Evolutionary conservation across 305 asterid species (phyloP).

Genomic region (Fraxinus velutina): DNA sequence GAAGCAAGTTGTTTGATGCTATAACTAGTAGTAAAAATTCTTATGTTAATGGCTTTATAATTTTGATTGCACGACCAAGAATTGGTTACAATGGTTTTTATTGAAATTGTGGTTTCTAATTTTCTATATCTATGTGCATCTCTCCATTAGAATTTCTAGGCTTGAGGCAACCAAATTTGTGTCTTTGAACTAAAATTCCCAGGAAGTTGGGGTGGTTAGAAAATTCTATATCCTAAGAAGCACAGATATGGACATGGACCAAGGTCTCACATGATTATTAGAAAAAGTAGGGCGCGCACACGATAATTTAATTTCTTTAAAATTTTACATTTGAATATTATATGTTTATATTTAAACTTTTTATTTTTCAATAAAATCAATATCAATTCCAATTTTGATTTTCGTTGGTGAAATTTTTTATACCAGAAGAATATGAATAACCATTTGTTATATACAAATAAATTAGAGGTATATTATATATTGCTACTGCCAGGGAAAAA

Average conservation of each 20-base stretch:
- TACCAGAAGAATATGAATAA: background rate
- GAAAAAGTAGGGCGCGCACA: background rate
- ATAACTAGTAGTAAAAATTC: background rate
- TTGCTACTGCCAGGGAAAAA: background rate
- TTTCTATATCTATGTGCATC: background rate
- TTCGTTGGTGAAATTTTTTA: background rate
- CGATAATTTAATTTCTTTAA: background rate
- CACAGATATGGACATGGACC: background rate
- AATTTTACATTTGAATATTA: background rate
- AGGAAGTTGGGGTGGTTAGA: background rate
- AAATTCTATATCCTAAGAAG: background rate
- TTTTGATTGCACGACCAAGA: background rate
- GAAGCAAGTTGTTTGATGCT: background rate
- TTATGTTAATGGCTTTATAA: background rate
- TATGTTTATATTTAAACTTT: background rate
- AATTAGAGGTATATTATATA: background rate
- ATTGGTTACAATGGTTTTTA: background rate
- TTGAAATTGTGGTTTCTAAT: background rate
- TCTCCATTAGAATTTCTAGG: background rate
- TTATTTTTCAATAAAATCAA: background rate
- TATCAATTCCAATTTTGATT: background rate
- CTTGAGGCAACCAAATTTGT: background rate
- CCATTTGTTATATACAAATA: background rate
- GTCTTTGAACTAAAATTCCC: background rate
- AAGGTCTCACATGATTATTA: background rate